A percentile compares a stretch with the other conserved stretches of the same genome.
Conservation (phyloP, 202 grass and related monocot genomes). For the Setaria italica region DNA sequence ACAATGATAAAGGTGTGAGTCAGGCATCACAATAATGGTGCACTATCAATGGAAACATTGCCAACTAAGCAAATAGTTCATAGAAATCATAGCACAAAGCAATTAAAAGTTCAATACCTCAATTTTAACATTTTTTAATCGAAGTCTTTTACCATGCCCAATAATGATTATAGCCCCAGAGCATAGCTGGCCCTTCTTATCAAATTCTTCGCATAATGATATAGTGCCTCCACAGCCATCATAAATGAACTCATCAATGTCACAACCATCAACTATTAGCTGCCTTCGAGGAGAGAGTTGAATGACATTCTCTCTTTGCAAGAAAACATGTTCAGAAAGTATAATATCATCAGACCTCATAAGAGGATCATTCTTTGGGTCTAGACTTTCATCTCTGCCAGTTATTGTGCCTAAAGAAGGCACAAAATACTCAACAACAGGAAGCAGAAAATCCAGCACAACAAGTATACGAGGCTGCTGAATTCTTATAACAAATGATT, state of each 20-base stretch:
- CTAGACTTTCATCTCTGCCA: conserved; percentile 79
- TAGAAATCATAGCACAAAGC: conserved; percentile 8
- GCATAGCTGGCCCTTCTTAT: conserved; percentile 75
- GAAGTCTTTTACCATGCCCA: conserved; percentile 77
- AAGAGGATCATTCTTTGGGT: conserved; percentile 91
- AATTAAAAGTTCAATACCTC: conserved; percentile 62
- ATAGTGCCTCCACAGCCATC: conserved; percentile 93
- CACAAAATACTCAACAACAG: conserved; percentile 89
- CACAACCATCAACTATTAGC: conserved; percentile 91
- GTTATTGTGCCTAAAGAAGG: conserved; percentile 90
- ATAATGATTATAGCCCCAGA: conserved; percentile 81
- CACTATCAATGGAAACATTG: conserved; percentile 19
- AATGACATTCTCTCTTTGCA: conserved; percentile 72
- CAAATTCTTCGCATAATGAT: conserved; percentile 81
- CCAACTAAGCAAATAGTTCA: neutral
- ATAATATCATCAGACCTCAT: conserved; percentile 83
- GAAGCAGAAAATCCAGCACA: conserved; percentile 91
- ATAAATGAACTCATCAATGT: conserved; percentile 82
- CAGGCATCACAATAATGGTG: conserved; percentile 27
- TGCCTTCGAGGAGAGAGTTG: conserved; percentile 91
- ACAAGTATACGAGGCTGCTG: conserved; percentile 92
- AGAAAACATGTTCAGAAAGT: conserved; percentile 70
- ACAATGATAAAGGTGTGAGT: conserved; percentile 33
- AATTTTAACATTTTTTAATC: conserved; percentile 99
- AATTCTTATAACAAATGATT: conserved; percentile 92